Base-by-base conservation (phyloP, 2,329 filamentous ascomycete genomes). In the Cercospora zeae-maydis region DNA sequence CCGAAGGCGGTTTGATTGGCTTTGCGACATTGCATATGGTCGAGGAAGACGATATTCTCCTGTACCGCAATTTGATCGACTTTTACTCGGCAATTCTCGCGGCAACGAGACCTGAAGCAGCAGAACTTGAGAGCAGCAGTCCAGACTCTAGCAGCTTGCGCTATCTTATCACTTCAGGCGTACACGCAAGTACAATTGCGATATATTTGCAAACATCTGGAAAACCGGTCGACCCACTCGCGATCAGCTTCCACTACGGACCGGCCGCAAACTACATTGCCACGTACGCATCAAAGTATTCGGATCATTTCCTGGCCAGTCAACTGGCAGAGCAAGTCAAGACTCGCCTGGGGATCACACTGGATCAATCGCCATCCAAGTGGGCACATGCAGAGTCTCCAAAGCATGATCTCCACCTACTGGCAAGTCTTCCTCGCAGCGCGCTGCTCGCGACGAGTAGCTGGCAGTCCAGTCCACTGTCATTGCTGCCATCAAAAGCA, bases 31-130 rank as follows among this genome's bases (percentile, higher is more conserved):
- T 78, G 54, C 77, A 79, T 45, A 86, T 87, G 83, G 80, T 86
- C 2, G 81, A 88, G 64, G 74, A 78, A 51, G 79, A 80, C 33
- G 85, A 88, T 69, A 78, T 86, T 3, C 75, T 88, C 53, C 84
- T 87, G 82, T 81, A 86, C 66, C 82, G 85, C 75, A 84, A 81
- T 4, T 74, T 86, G 45, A 76, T 87, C 63, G 80, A 84, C 65
- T 87, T 86, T 72, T 85, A 80, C 70, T 78, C 80, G 19, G 79
- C 82, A n/a, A 73, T 86, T 2, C 76, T 87, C 31, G 64, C 57
- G 2, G 51, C 59, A 2, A 64, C 60, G 2, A 63, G 58, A 30
- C 58, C 62, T 2, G 34, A 39, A 14, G 37, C 55, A 9, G 19
- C n/a, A n/a, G 21, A 31, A 19, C 33, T 59, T 30, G 61, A 52